Evolutionary conservation across 2,329 filamentous ascomycete genomes (phyloP).

Genomic region (Orbilia blumenaviensis): DNA sequence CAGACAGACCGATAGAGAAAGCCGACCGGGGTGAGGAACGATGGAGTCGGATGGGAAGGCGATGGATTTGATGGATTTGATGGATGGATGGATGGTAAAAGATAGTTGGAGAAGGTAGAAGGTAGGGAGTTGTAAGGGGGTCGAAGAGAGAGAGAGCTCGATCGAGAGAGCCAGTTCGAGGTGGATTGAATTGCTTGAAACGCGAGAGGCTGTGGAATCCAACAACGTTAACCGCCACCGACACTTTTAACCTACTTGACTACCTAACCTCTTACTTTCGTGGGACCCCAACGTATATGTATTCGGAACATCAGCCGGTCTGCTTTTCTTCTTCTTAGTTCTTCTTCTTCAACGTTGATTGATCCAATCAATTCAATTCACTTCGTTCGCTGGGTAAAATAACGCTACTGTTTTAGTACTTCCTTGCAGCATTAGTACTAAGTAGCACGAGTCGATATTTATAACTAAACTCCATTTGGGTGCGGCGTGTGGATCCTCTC

Average conservation of each 20-base stretch:
- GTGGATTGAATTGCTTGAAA: background rate
- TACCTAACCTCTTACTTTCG: too few species aligned
- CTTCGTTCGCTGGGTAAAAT: too few species aligned
- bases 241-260: background rate
- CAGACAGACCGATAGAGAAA: too few species aligned
- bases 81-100: background rate
- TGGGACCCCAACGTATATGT: background rate
- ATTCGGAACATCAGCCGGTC: conserved; percentile 4
- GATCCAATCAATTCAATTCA: background rate
- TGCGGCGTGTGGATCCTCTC: too few species aligned
- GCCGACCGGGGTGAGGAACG: background rate
- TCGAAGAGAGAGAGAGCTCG: too few species aligned
- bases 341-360: background rate
- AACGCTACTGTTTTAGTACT: too few species aligned
- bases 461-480: too few species aligned
- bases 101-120: background rate
- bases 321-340: background rate
- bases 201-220: background rate
- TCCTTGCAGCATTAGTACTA: too few species aligned
- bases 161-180: conserved; percentile 29
- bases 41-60: background rate
- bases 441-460: too few species aligned
- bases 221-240: background rate
- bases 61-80: background rate
- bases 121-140: conserved; percentile 16